Conservation (phyloP, 2,329 filamentous ascomycete species). For the Penicillium sp. region DNA sequence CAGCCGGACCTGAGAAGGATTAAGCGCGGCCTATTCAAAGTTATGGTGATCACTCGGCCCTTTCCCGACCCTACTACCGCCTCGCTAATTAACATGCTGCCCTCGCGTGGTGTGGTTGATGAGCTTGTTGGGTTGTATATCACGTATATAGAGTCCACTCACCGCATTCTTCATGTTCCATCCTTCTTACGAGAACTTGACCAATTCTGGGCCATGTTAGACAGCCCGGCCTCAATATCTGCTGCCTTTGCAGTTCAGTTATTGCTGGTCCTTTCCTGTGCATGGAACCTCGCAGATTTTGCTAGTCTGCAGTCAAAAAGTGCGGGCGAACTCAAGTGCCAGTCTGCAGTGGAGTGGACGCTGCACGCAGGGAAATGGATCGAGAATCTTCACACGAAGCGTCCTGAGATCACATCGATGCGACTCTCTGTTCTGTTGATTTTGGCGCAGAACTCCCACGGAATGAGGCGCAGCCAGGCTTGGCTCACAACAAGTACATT, state of each 20-base stretch:
- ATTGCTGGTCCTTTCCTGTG: slow-evolving; percentile 40
- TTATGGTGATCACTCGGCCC: slow-evolving; percentile 29
- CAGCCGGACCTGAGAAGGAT: slow-evolving; percentile 36
- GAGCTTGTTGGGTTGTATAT: slow-evolving; percentile 42
- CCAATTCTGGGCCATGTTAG: slow-evolving; percentile 35
- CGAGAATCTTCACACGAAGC: slow-evolving; percentile 68
- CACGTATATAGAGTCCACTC: slow-evolving; percentile 41
- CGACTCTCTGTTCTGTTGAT: slow-evolving; percentile 54
- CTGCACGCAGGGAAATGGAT: slow-evolving; percentile 86
- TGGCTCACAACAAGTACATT: slow-evolving; percentile 55
- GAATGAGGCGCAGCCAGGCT: slow-evolving; percentile 55
- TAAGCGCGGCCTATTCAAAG: slow-evolving; percentile 35
- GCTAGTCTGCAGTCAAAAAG: slow-evolving; percentile 32
- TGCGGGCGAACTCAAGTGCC: slow-evolving; percentile 28
- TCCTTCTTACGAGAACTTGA: slow-evolving; percentile 42
- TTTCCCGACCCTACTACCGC: slow-evolving; percentile 32
- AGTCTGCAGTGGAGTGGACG: slow-evolving; percentile 65
- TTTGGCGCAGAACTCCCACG: slow-evolving; percentile 52
- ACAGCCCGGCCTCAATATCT: slow-evolving; percentile 29
- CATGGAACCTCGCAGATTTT: slow-evolving; percentile 39
- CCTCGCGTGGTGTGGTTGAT: slow-evolving; percentile 37
- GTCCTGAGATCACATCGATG: slow-evolving; percentile 51
- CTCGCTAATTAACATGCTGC: slow-evolving; percentile 37
- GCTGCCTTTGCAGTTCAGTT: slow-evolving; percentile 39
- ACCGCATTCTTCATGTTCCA: slow-evolving; percentile 44